phyloP scores from a whole-genome alignment of 1,284 basidiomycete species.

The Irpex sp. region DNA sequence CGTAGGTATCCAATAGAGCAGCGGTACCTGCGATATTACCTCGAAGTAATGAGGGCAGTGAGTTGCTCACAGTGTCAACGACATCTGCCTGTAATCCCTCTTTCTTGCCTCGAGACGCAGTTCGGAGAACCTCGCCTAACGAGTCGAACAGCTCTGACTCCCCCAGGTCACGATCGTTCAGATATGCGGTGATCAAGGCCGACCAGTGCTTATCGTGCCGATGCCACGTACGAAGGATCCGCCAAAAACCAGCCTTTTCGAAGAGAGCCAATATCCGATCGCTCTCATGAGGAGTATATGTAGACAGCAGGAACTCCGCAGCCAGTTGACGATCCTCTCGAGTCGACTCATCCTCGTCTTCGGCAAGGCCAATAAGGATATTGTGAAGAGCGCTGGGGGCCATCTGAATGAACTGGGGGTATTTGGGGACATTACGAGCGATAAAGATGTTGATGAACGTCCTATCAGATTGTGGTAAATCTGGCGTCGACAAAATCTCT shows the following conservation, averaged over 20 bases:
- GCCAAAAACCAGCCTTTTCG: conserved; percentile 83
- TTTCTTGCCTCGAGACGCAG: conserved; percentile 42
- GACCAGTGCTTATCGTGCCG: conserved; percentile 77
- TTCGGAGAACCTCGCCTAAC: conserved; percentile 60
- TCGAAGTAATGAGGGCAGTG: conserved; percentile 64
- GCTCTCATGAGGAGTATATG: conserved; percentile 81
- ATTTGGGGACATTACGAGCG: conserved; percentile 95
- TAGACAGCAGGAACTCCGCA: conserved; percentile 91
- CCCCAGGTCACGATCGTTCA: conserved; percentile 74
- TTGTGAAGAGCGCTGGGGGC: conserved; percentile 66
- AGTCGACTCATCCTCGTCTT: conserved; percentile 70
- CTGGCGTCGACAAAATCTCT: conserved; percentile 65
- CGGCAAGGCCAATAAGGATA: conserved; percentile 77
- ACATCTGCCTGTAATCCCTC: conserved; percentile 52
- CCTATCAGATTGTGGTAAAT: conserved; percentile 57
- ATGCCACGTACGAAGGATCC: conserved; percentile 84
- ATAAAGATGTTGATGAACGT: conserved; percentile 95
- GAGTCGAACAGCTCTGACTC: conserved; percentile 59
- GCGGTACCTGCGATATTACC: conserved; percentile 68
- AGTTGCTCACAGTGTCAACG: conserved; percentile 43
- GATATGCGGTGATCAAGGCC: conserved; percentile 65
- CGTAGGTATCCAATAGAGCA: conserved; percentile 66
- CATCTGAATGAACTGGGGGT: conserved; percentile 84
- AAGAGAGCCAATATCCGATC: conserved; percentile 71
- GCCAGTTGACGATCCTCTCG: conserved; percentile 94